Conservation (phyloP, 352 stramenopile species). For the Halophytophthora batemanensis region DNA sequence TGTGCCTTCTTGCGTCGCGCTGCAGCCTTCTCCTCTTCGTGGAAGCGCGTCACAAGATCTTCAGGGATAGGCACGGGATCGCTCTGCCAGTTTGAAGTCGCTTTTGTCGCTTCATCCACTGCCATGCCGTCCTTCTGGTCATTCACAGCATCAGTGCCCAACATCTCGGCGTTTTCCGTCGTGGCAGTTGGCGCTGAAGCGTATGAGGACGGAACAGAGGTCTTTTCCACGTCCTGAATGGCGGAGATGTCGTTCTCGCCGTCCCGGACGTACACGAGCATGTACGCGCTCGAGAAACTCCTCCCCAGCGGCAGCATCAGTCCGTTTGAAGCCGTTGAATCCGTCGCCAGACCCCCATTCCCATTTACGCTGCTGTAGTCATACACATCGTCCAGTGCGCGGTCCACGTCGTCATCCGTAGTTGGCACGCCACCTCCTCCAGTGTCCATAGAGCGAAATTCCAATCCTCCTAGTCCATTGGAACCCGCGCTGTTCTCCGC, state of each 20-base stretch:
- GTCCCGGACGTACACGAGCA: slow-evolving; percentile 86
- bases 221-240: slow-evolving; percentile 30
- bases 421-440: slow-evolving; percentile 4
- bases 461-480: slow-evolving; percentile 32
- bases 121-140: slow-evolving; percentile 1
- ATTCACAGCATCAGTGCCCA: slow-evolving; percentile 1
- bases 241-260: slow-evolving; percentile 65
- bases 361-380: slow-evolving; percentile 36
- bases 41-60: slow-evolving; percentile 60
- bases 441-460: slow-evolving; percentile 39
- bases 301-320: slow-evolving; percentile 53
- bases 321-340: slow-evolving; percentile 23
- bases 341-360: slow-evolving; percentile 7
- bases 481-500: slow-evolving; percentile 16
- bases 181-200: slow-evolving; percentile 3
- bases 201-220: not conserved
- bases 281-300: slow-evolving; percentile 85
- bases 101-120: not conserved
- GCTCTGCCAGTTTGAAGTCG: slow-evolving; percentile 21
- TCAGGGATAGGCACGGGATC: slow-evolving; percentile 52
- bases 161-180: slow-evolving; percentile 17
- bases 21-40: slow-evolving; percentile 71
- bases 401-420: slow-evolving; percentile 7
- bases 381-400: slow-evolving; percentile 31
- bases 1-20: slow-evolving; percentile 72